A percentile compares a stretch with the other conserved stretches of the same genome.
Evolutionary conservation across 2,329 filamentous ascomycete species (phyloP).

Genomic region (Hypoxylon sp.): DNA sequence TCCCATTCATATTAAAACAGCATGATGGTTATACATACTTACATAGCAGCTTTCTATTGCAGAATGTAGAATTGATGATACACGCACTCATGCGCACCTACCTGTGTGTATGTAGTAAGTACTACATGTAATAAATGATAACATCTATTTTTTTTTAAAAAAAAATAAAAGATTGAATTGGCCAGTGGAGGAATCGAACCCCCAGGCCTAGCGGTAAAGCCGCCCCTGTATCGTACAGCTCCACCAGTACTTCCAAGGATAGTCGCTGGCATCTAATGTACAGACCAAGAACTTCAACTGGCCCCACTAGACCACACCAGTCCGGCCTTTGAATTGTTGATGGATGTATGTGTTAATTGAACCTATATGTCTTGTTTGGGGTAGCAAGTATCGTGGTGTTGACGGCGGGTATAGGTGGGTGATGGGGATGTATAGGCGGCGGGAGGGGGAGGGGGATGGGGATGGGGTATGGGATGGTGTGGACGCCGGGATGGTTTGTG

Average conservation of each 20-base stretch:
- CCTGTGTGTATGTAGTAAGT: too few species aligned
- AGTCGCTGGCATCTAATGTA: not conserved
- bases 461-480: not conserved
- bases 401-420: not conserved
- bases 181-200: constrained; percentile 17
- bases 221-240: not conserved
- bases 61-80: too few species aligned
- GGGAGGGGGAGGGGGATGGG: too few species aligned
- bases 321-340: not conserved
- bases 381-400: not conserved
- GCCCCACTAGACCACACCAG: constrained; percentile 10
- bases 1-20: not conserved
- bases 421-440: not conserved
- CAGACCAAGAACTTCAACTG: not conserved
- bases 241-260: not conserved
- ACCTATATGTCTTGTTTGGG: not conserved
- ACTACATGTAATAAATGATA: too few species aligned
- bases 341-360: not conserved
- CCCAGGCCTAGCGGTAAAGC: constrained; percentile 13
- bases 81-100: too few species aligned
- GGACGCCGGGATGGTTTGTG: not conserved
- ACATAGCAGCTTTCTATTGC: too few species aligned
- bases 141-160: too few species aligned
- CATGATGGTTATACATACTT: too few species aligned
- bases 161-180: not conserved